These are phyloP conservation scores for Quercus ilex DNA, from an alignment of 306 rosid genomes.

Conservation along the genomic window DNA sequence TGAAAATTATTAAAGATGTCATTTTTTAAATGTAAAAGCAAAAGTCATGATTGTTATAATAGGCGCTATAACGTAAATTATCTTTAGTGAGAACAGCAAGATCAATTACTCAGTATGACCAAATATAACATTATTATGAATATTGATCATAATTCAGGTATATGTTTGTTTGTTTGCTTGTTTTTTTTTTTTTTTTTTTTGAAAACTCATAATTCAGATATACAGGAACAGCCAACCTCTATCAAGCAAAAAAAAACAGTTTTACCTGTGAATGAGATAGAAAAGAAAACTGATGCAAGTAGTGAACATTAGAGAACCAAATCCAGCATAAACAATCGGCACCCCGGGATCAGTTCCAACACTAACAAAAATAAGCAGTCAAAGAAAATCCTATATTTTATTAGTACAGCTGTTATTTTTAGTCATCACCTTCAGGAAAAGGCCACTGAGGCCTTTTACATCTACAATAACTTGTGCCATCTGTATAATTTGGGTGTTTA, in stretches of 20 bases:
- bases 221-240: background rate
- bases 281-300: slow-evolving; percentile 71
- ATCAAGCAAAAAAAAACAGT: background rate
- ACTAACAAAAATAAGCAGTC: slow-evolving; percentile 4
- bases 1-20: no score
- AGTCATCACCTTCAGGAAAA: slow-evolving; percentile 72
- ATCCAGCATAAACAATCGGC: slow-evolving; percentile 89
- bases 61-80: no score
- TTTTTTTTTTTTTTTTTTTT: no score
- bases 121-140: no score
- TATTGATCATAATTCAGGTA: no score
- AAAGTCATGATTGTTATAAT: no score
- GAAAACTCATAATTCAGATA: background rate
- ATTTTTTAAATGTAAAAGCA: no score
- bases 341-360: slow-evolving; percentile 65
- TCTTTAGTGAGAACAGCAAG: no score
- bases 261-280: slow-evolving; percentile 85
- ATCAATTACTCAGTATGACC: no score
- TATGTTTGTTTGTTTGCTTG: no score
- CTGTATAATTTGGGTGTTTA: no score
- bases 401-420: background rate
- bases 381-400: background rate
- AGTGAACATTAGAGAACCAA: slow-evolving; percentile 95
- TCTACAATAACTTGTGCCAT: no score
- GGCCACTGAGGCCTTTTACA: slow-evolving; percentile 75